phyloP scores from a whole-genome alignment of 2,329 filamentous ascomycete genomes.

The Fusarium marasasianum region DNA sequence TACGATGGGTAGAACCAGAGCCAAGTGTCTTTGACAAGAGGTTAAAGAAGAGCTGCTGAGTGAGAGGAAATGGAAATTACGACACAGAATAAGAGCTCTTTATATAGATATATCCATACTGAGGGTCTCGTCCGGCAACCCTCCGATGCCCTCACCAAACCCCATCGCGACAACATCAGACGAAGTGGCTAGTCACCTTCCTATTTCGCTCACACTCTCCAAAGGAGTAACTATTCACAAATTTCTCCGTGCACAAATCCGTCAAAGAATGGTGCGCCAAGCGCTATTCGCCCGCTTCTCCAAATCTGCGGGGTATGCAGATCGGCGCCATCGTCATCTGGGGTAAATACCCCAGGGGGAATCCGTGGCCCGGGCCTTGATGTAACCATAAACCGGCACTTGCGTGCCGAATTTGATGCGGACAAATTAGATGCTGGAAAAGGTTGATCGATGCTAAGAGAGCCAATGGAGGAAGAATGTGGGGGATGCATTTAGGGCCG shows the following conservation, averaged over 20 bases:
- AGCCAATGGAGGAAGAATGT: not conserved
- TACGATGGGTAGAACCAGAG: fast-evolving
- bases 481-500: not conserved
- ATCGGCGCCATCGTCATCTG: conserved; percentile 2
- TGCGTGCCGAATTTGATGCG: conserved; percentile 19
- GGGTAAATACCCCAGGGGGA: not conserved
- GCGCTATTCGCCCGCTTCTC: conserved; percentile 10
- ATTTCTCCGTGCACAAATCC: not conserved
- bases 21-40: not conserved
- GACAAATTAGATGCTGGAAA: not conserved
- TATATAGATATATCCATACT: not conserved
- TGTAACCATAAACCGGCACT: conserved; percentile 13
- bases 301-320: conserved; percentile 5
- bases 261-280: not conserved
- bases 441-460: not conserved
- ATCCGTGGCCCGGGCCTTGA: not conserved
- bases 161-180: not conserved
- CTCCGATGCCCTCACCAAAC: not conserved
- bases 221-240: not conserved
- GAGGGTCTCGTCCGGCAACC: not conserved
- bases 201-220: not conserved
- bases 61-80: fast-evolving
- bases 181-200: not conserved
- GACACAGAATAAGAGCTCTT: not conserved
- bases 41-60: not conserved